Base-by-base conservation (phyloP, 495 filamentous ascomycete species). In the Gamarada debralockiae region DNA sequence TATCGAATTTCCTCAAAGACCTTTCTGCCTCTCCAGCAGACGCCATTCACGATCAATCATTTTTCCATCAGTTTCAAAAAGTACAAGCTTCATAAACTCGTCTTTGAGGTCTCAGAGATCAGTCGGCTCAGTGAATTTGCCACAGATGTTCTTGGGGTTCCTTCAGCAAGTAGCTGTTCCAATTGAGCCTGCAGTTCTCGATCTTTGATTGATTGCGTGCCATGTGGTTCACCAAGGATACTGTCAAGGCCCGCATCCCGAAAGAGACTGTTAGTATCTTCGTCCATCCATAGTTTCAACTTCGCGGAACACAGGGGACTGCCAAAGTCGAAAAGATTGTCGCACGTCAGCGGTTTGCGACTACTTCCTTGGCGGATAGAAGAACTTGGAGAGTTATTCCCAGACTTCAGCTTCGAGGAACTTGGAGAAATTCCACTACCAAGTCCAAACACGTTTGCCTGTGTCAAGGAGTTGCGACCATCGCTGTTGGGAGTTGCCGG, bases 141-240 rank as follows among this genome's bases (percentile, higher is more conserved):
- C 23, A 49, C 22, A 14, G 17, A 17, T 14, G 15, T 24, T 44
- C 4, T 25, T 27, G 22, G 36, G 13, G 36, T 25, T n/a, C 10
- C 18, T 1, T 15, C 1, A 12, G 38, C 25, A 34, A 55, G 44
- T 8, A 48, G 36, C 13, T 36, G 21, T 22, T 42, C 13, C 3
- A 55, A n/a, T 29, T 49, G 25, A 29, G n/a, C 20, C 13, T 10
- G 21, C 14, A 3, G 1, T 18, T 15, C 24, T 49, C 36, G 21
- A 18, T 43, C 33, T 41, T 55, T 10, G 50, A 40, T 17, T 25
- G 17, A 21, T 21, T 21, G 21, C 6, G 21, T 43, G 21, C 17
- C 6, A 55, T 33, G 31, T 4, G 45, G 13, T 7, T 55, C 52
- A 10, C 52, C 52, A 23, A 55, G 48, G 4, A 55, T 4, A 34